Percentiles rank a stretch among this genome's conserved stretches.
phyloP scores from a whole-genome alignment of 2,329 filamentous ascomycete species.

The Dactylellina cionopaga region DNA sequence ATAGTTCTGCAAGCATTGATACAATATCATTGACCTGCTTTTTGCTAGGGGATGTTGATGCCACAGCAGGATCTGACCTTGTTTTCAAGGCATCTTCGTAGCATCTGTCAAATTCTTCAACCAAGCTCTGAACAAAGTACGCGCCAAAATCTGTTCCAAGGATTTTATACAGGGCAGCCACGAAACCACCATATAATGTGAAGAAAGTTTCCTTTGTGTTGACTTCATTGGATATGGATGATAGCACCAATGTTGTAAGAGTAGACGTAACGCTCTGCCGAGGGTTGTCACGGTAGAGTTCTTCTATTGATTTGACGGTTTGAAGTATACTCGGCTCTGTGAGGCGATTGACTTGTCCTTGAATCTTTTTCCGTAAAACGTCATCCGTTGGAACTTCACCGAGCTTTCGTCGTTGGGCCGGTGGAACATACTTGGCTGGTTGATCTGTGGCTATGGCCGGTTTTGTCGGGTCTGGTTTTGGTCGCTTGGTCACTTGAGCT shows the following conservation, averaged over 20 bases:
- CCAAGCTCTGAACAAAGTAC: slow-evolving; percentile 80
- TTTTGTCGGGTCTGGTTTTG: slow-evolving; percentile 44
- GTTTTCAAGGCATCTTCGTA: slow-evolving; percentile 20
- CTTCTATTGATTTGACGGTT: slow-evolving; percentile 83
- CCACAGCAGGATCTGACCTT: background rate
- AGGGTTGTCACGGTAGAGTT: slow-evolving; percentile 82
- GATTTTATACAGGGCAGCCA: slow-evolving; percentile 85
- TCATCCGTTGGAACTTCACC: slow-evolving; percentile 73
- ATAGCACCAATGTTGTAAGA: slow-evolving; percentile 79
- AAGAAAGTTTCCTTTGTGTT: slow-evolving; percentile 86
- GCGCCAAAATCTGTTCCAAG: slow-evolving; percentile 90
- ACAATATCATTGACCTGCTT: slow-evolving; percentile 73
- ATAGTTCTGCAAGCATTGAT: slow-evolving; percentile 83
- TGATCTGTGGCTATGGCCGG: slow-evolving; percentile 21
- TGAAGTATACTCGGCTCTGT: slow-evolving; percentile 89
- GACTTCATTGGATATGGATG: slow-evolving; percentile 81
- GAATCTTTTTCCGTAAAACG: slow-evolving; percentile 76
- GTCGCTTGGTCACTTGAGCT: background rate
- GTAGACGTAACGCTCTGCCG: slow-evolving; percentile 88
- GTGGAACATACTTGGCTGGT: slow-evolving; percentile 79
- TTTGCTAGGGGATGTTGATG: slow-evolving; percentile 29
- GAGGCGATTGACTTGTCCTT: slow-evolving; percentile 90
- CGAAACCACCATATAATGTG: slow-evolving; percentile 88
- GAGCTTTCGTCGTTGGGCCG: slow-evolving; percentile 74
- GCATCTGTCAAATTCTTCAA: slow-evolving; percentile 74